These are phyloP conservation scores for Panaeolus papilionaceus DNA, from an alignment of 768 basidiomycete genomes.

Conservation along the genomic window DNA sequence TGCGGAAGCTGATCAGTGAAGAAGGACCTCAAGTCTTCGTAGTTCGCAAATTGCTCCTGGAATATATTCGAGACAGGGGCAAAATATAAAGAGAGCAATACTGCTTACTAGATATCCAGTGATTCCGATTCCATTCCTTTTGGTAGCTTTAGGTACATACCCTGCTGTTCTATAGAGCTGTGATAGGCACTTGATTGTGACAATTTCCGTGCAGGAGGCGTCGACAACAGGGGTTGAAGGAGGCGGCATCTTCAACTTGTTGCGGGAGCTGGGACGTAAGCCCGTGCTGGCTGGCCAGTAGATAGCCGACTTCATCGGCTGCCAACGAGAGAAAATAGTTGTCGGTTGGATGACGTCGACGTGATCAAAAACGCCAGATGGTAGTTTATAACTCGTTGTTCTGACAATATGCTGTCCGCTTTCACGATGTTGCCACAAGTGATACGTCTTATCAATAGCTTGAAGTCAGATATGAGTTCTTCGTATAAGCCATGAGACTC, in stretches of 20 bases:
- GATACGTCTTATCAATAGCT: conserved; percentile 54
- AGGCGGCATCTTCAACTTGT: conserved; percentile 22
- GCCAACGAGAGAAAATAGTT: conserved; percentile 63
- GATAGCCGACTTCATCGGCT: conserved; percentile 46
- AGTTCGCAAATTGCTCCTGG: conserved; percentile 56
- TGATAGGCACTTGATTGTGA: conserved; percentile 59
- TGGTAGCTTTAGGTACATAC: conserved; percentile 47
- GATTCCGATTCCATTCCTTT: conserved; percentile 58
- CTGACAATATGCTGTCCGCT: conserved; percentile 64
- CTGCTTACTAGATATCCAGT: conserved; percentile 51
- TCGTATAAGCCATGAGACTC: conserved; percentile 28
- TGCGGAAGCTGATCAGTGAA: conserved; percentile 49
- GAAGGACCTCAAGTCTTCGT: conserved; percentile 55
- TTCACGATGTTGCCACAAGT: conserved; percentile 61
- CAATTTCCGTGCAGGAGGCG: conserved; percentile 51
- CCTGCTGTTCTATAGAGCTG: conserved; percentile 61
- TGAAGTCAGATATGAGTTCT: conserved; percentile 2
- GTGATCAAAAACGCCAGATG: conserved; percentile 60
- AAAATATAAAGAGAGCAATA: background rate
- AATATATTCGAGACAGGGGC: background rate
- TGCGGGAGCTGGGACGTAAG: conserved; percentile 25
- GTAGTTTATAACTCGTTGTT: conserved; percentile 74
- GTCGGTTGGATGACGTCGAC: conserved; percentile 77
- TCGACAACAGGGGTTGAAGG: conserved; percentile 46
- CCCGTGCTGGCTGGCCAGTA: conserved; percentile 19